Evolutionary conservation across 495 filamentous ascomycete species (phyloP), one percentile per base, ranked within the genome.

Genomic region (Penicillium goetzii): DNA sequence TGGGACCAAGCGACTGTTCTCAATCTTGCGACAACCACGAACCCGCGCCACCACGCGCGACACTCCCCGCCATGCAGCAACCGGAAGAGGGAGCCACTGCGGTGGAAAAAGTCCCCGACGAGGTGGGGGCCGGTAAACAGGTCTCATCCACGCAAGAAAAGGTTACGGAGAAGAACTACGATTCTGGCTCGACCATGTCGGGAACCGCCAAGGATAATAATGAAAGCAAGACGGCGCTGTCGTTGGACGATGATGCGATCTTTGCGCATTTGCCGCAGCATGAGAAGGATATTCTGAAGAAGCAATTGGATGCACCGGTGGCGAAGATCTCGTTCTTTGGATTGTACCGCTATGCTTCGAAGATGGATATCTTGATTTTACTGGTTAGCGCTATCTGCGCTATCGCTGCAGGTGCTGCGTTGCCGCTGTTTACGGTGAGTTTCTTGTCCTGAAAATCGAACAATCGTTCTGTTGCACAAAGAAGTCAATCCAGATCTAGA

Each of bases 381-480:
- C 66, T 76, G 21, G 78, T 92, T 57, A 85, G 86, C 62, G 71
- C 79, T 14, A 68, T 97, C 41, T 86, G 84, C 59, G 84, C 92
- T 61, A 92, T 96, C 68, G 85, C 84, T 40, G 92, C 85, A 14
- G 94, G 93, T 57, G 90, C 92, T 58, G 90, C 88, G 8, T 73
- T 96, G 70, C 94, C 94, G 1, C 76, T 97, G 43, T 96, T 97
- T 86, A 97, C 94, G 0, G 85, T 96, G 64, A 70, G 74, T 77
- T 40, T 40, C n/a, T n/a, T 25, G 30, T 59, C 51, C 59, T 14
- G 6, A 23, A 7, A 38, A 4, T 33, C 11, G 15, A 30, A 49
- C 1, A 21, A 43, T 43, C n/a, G n/a, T 3, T 14, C 34, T 36
- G 34, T 36, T 15, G n/a, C n/a, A 21, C 41, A 21, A 43, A 17